These are phyloP conservation scores for Apiosordaria backusii DNA, from an alignment of 495 filamentous ascomycete genomes.

Conservation along the genomic window DNA sequence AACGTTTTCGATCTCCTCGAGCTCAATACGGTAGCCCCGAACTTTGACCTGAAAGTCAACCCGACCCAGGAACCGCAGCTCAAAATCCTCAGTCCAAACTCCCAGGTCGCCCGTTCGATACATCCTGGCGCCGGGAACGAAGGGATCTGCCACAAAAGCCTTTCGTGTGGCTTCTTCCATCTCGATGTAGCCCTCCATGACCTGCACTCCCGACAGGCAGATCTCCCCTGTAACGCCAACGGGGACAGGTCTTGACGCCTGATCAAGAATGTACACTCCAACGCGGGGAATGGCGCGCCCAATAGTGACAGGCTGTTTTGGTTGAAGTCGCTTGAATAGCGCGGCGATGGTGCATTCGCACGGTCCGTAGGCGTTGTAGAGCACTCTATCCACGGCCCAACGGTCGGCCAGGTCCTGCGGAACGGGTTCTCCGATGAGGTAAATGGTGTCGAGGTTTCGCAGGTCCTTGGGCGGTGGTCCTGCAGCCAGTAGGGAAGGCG, in stretches of 20 bases:
- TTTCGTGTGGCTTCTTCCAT: conserved; percentile 31
- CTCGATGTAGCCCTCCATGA: conserved; percentile 42
- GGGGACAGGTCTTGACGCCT: conserved; percentile 20
- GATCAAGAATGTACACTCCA: conserved; percentile 59
- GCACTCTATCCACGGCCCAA: conserved; percentile 19
- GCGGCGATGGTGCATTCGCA: conserved; percentile 73
- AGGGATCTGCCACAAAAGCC: conserved; percentile 36
- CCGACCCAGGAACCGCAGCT: conserved; percentile 48
- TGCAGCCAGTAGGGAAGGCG: not conserved
- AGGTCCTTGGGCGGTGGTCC: not conserved
- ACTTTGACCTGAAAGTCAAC: conserved; percentile 51
- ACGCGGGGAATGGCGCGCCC: conserved; percentile 67
- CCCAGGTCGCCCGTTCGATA: conserved; percentile 56
- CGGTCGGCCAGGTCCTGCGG: conserved; percentile 25
- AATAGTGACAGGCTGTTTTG: conserved; percentile 66
- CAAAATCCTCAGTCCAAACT: conserved; percentile 41
- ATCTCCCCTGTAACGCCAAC: conserved; percentile 35
- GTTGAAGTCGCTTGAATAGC: conserved; percentile 50
- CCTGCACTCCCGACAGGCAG: conserved; percentile 38
- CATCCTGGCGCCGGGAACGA: conserved; percentile 33
- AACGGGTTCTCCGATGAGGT: conserved; percentile 28
- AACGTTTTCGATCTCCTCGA: conserved; percentile 51
- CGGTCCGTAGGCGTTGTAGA: conserved; percentile 59
- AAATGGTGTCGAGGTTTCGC: conserved; percentile 21
- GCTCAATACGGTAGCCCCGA: conserved; percentile 48